These are phyloP conservation scores for Coniferiporia weirii DNA, from an alignment of 1,284 basidiomycete species.

Conservation along the genomic window DNA sequence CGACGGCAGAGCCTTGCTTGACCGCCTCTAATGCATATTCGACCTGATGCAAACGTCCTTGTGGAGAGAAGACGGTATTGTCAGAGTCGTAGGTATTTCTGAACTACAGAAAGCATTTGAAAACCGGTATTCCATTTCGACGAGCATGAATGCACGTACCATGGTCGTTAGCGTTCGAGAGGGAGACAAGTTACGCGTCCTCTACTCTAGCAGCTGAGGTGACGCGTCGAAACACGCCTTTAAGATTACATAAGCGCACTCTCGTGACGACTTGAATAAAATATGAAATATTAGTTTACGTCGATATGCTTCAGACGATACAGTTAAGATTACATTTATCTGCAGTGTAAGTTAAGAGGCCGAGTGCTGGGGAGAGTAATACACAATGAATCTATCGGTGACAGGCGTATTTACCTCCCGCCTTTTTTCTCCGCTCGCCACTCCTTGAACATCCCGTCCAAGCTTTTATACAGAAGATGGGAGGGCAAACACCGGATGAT, in stretches of 20 bases:
- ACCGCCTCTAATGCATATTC: constrained; percentile 99
- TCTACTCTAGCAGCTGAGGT: background rate
- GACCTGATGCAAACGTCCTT: constrained; percentile 90
- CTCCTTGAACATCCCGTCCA: constrained; percentile 92
- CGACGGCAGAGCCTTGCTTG: constrained; percentile 98
- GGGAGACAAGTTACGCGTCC: constrained; percentile 17
- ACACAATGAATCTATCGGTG: background rate
- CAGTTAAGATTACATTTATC: background rate
- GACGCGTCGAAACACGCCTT: constrained; percentile 3
- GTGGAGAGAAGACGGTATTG: constrained; percentile 94
- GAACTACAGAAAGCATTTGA: constrained; percentile 48
- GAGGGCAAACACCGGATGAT: constrained; percentile 84
- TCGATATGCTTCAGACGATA: background rate
- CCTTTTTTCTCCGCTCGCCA: constrained; percentile 80
- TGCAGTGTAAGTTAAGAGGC: background rate
- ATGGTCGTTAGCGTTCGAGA: constrained; percentile 1
- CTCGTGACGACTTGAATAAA: background rate
- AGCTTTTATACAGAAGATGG: constrained; percentile 79
- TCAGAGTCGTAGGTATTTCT: constrained; percentile 95
- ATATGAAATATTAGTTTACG: background rate
- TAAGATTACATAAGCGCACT: constrained; percentile 5
- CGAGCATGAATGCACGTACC: constrained; percentile 5
- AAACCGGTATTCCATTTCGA: background rate
- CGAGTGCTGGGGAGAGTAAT: background rate
- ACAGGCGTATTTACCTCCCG: constrained; percentile 16